Evolutionary conservation across 805 yeast species (phyloP).

Genomic region (Maudiozyma pseudohumilis): DNA sequence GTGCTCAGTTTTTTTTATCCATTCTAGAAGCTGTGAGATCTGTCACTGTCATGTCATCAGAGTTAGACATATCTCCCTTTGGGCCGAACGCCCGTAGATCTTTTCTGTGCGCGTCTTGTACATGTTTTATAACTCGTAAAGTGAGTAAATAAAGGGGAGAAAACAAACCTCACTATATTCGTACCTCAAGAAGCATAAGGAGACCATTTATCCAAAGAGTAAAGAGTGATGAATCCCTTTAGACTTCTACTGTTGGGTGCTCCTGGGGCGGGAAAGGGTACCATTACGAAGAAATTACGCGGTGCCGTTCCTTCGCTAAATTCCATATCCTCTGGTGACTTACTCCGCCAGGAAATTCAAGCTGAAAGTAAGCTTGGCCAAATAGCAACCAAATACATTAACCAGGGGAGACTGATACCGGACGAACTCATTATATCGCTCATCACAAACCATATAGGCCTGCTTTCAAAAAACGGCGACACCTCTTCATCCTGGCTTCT

Average conservation of each 20-base stretch:
- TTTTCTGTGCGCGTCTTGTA: too few relatives aligned
- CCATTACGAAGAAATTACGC: constrained; percentile 62
- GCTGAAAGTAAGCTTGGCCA: constrained; percentile 43
- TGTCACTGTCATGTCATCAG: too few relatives aligned
- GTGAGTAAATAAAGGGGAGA: too few relatives aligned
- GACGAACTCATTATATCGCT: constrained; percentile 52
- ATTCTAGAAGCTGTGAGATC: too few relatives aligned
- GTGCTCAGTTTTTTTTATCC: too few relatives aligned
- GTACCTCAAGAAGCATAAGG: too few relatives aligned
- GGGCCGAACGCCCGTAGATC: too few relatives aligned
- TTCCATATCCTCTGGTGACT: constrained; percentile 76
- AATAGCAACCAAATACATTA: constrained; percentile 47
- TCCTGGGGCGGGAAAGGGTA: constrained; percentile 94
- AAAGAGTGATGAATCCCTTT: constrained; percentile 32
- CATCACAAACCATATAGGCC: constrained; percentile 32
- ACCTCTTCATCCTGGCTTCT: constrained; percentile 50
- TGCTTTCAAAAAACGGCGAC: constrained; percentile 13
- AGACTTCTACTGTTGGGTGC: constrained; percentile 77
- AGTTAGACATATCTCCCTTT: too few relatives aligned
- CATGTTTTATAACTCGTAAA: too few relatives aligned
- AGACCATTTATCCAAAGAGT: background rate
- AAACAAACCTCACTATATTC: too few relatives aligned
- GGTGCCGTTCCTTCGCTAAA: constrained; percentile 42
- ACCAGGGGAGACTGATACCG: constrained; percentile 61
- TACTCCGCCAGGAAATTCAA: constrained; percentile 59